Base-by-base conservation (phyloP, 2,329 filamentous ascomycete genomes). In the Pezicula carpinea region DNA sequence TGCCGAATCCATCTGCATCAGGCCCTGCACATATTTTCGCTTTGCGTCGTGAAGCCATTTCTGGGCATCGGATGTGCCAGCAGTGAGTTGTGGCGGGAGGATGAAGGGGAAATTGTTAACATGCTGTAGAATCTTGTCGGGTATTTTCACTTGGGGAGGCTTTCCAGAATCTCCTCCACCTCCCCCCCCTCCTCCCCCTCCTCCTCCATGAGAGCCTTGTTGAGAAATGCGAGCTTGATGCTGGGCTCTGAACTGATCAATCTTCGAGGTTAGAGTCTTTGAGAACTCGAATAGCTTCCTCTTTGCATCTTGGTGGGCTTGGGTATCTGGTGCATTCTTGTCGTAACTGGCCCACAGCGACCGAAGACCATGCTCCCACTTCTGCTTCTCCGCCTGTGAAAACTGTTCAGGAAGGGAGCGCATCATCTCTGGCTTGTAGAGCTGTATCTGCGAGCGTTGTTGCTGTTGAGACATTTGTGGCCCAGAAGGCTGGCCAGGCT, bases 281-380 rank as follows among this genome's bases (percentile, higher is more conserved):
- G 80, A 79, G 58, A 85, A 84, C 7, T 83, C 79, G 6, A 67
- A 62, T 18, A 85, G 76, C 64, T 82, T 83, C 34, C 72, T 70
- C 52, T 73, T 74, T 0, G 80, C 79, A 0, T 69, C 66, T 19
- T 69, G 62, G 39, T 82, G 73, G 18, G 75, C 70, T 1, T 58
- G 56, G 3, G 76, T 77, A 18, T 75, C 74, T 1, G 70, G 66
- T 0, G 72, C 62, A 17, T 68, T 72, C 48, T 76, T 73, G 39
- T 77, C 72, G 34, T 77, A 69, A 18, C 65, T 69, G 1, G 52
- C 44, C 74, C 78, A 85, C 0, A 84, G 65, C 2, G 66, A 59
- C 8, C 70, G 67, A 0, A 85, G 66, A 1, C 80, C 80, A 2
- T 69, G 64, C 54, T 83, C 78, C 54, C 83, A 85, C 55, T 80